Evolutionary conservation across 495 filamentous ascomycete species (phyloP).

Genomic region (Penicillium pancosmium): DNA sequence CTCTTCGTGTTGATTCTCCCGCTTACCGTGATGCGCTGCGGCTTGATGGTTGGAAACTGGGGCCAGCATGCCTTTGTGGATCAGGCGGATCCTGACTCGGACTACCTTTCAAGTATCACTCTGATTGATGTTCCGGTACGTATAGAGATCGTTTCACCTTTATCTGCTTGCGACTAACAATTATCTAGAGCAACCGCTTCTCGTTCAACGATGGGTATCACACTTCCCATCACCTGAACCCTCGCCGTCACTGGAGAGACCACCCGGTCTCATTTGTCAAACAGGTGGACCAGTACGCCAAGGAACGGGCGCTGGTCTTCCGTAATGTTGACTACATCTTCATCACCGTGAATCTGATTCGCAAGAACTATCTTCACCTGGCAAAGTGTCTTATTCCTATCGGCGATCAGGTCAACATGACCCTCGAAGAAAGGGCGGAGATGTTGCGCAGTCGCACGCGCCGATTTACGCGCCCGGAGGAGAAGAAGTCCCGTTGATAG

Average conservation of each 20-base stretch:
- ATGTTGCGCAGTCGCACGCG: conserved; percentile 66
- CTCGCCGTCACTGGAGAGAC: conserved; percentile 72
- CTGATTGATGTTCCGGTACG: conserved; percentile 71
- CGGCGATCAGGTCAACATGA: conserved; percentile 66
- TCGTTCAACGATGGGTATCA: conserved; percentile 81
- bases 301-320: conserved; percentile 67
- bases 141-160: background rate
- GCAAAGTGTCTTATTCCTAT: conserved; percentile 69
- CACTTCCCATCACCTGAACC: conserved; percentile 76
- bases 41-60: conserved; percentile 76
- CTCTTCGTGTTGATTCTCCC: conserved; percentile 64
- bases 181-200: conserved; percentile 64
- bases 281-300: conserved; percentile 60
- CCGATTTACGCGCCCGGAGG: conserved; percentile 55
- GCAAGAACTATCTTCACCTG: conserved; percentile 64
- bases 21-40: conserved; percentile 59
- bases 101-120: conserved; percentile 72
- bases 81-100: conserved; percentile 65
- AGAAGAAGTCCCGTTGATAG: conserved; percentile 48
- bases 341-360: conserved; percentile 62
- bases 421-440: conserved; percentile 56
- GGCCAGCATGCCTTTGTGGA: conserved; percentile 77
- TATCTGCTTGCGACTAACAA: conserved; percentile 8
- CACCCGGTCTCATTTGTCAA: conserved; percentile 69
- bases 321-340: conserved; percentile 72